Conservation (phyloP, 352 stramenopile species). For the Globisporangium barbulae region DNA sequence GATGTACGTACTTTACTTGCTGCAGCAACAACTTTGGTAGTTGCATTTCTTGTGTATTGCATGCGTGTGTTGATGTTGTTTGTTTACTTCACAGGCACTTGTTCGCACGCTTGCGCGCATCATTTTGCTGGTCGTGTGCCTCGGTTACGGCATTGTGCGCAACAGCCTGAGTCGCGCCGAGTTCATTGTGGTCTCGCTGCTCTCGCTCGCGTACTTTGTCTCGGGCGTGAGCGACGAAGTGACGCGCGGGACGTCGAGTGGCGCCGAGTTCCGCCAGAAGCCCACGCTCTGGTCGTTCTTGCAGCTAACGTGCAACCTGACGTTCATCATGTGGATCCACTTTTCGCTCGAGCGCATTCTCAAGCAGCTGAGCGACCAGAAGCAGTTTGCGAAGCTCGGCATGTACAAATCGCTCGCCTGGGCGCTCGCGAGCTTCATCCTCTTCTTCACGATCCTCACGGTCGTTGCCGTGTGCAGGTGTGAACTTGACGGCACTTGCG, state of each 20-base stretch:
- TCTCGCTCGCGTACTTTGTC: conserved; percentile 75
- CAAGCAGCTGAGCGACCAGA: conserved; percentile 73
- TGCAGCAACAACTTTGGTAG: background rate
- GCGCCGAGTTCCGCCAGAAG: conserved; percentile 71
- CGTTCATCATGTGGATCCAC: conserved; percentile 92
- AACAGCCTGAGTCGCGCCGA: conserved; percentile 49
- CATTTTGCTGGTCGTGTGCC: conserved; percentile 83
- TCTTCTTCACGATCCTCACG: conserved; percentile 88
- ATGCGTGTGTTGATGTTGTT: background rate
- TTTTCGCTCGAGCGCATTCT: conserved; percentile 83
- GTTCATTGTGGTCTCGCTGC: conserved; percentile 46
- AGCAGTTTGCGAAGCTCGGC: conserved; percentile 87
- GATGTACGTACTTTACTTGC: conserved; percentile 51
- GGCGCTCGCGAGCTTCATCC: conserved; percentile 79
- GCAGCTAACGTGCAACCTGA: conserved; percentile 83
- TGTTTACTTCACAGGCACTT: conserved; percentile 33
- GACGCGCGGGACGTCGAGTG: conserved; percentile 74
- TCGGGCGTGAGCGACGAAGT: conserved; percentile 76
- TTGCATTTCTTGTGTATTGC: background rate
- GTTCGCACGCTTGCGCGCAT: conserved; percentile 84
- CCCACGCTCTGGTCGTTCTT: conserved; percentile 84
- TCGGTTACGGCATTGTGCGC: conserved; percentile 90
- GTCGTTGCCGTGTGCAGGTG: conserved; percentile 65
- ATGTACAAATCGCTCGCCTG: conserved; percentile 88
- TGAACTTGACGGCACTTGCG: background rate